Evolutionary conservation across 192 early-diverging fungal genomes (phyloP), one percentile per base, ranked within the genome.

Genomic region (Umbelopsis isabellina): DNA sequence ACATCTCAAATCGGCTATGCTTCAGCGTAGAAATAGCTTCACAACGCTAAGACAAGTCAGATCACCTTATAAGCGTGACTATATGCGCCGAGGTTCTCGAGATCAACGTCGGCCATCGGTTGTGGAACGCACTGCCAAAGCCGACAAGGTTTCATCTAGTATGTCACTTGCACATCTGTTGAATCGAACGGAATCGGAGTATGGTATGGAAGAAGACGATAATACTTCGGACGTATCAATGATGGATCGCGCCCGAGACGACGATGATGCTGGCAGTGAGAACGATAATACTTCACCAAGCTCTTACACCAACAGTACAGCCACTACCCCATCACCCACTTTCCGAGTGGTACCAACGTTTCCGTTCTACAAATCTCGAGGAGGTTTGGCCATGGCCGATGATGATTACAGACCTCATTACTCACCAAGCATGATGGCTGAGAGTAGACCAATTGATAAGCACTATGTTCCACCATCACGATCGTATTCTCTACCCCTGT

Each of bases 281-380:
- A 61, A 61, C 33, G 55, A 61, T 13, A 61, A 61, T 30, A 61
- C 55, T 35, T 61, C 55, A 35, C 55, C 55, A 1, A 61, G 55
- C 55, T 61, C 55, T 16, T 61, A 61, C 25, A 61, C 52, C 51
- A 47, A 61, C 21, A 71, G 69, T 45, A 41, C 45, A 49, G 45
- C 46, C 37, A 41, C 66, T 12, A 46, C 67, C 13, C 68, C 74
- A 12, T 65, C 68, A 16, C 61, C 74, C 20, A 66, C 69, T 23
- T 75, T 75, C 33, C 69, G 74, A 30, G 74, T 75, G 20, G 65
- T 75, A 11, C 74, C 69, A 44, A 73, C 72, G n/a, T 68, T 67
- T 47, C 66, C 72, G 25, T 53, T 49, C 41, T 65, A 68, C 23
- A 67, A 73, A 23, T 66, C 55, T 27, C 55, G 55, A 35, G 55